Evolutionary conservation across 2,329 filamentous ascomycete species (phyloP), one percentile per base, ranked within the genome.

Genomic region (Dothistroma pini): DNA sequence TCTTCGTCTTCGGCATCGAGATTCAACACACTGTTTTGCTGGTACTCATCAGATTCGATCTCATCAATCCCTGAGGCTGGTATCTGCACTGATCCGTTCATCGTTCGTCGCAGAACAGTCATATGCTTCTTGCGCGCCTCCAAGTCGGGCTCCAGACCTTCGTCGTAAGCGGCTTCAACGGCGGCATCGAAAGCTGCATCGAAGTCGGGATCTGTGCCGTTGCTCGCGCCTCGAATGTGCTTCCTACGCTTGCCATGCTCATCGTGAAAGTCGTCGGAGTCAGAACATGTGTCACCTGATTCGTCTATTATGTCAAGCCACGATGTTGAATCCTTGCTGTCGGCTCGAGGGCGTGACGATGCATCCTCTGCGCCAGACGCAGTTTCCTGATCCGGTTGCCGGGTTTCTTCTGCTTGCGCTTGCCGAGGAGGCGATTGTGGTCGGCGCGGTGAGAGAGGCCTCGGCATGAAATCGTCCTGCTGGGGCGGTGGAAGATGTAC

Each of bases 151-250:
- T 96, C 92, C 65, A 91, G 90, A 0, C 90, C 90, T 64, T 97
- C 92, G 73, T 96, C 89, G 74, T 97, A 99, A 5, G 93, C 95
- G 55, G 93, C 93, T 75, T 97, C 95, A 9, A 97, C 93, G 14
- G 95, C 95, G 25, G 93, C 93, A 77, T 97, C 93, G 49, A 97
- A 81, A 4, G 95, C 95, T 9, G 91, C 92, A 75, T 97, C 93
- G 67, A 97, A 96, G 71, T 96, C 93, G 7, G 90, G 89, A 73
- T 96, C 91, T 0, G 91, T 95, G 32, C 84, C 86, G 50, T 86
- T 87, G 65, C 89, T 93, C 2, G 82, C 73, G 38, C 81, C 81
- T 54, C 89, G 85, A 57, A 91, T 84, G 66, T 89, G 88, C 70
- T 88, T 90, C 65, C 89, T 83, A 63, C 85, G 83, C 53, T 89